Base-by-base conservation (phyloP, 1,284 basidiomycete species). In the Irpex lacteus region DNA sequence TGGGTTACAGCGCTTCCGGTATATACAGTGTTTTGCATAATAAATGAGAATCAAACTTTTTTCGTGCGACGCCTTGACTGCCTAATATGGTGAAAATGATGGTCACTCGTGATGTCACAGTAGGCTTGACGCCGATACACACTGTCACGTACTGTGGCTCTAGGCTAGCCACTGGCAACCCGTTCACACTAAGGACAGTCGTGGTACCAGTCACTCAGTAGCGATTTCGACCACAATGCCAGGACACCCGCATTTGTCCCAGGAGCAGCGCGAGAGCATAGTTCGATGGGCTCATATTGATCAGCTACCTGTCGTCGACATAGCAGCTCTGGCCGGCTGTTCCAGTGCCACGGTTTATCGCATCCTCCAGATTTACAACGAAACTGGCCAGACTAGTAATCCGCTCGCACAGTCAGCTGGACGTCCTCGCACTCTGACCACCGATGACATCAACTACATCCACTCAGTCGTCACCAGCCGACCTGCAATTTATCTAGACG, bases 361-460 rank as follows among this genome's bases (percentile, higher is more conserved):
- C 19, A 34, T 56, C 34, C 54, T 56, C 11, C 54, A 34, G 13
- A 5, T 32, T 6, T 34, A 56, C n/a, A 18, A 26, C 8, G 54
- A 56, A 9, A 18, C 7, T 26, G 54, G 26, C 7, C 15, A n/a
- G n/a, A 26, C 21, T n/a, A 5, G 9, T 13, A 56, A 11, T 9
- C 54, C 54, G 9, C 32, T 34, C 5, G 21, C 18, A 9, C 21
- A 34, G 7, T 26, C 54, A 34, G 11, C 7, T 11, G 54, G 54
- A 6, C 61, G 55, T 9, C 34, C 34, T 32, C 58, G 58, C 9
- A 13, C 18, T 21, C 66, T 74, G 15, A 37, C 60, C 13, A 49
- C 62, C 15, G 64, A 58, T 1, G 68, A 72, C 57, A 44, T 70
- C 13, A 55, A 62, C 36, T 73, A 68, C 60, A 58, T 73, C 13